Conservation (phyloP, 2,329 filamentous ascomycete species). For the Didymosphaeria variabile region DNA sequence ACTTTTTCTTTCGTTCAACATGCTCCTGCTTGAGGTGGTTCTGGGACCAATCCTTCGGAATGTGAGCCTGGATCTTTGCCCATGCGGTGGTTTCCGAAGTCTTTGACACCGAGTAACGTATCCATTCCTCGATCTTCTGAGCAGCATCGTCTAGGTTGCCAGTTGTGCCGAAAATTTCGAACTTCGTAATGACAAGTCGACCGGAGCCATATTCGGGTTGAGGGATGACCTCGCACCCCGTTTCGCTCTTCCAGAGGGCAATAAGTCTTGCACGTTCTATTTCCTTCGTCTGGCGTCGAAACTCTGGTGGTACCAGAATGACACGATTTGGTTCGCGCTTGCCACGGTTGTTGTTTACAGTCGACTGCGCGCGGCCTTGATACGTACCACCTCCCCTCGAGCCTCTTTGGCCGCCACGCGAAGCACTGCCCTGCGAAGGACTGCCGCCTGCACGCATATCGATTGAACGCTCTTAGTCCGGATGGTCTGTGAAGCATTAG, state of each 20-base stretch:
- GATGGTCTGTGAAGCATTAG: background rate
- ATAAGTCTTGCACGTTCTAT: constrained; percentile 1
- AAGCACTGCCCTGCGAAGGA: background rate
- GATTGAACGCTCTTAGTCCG: background rate
- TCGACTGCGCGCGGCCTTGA: background rate
- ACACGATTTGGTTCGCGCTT: constrained; percentile 7
- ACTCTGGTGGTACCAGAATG: constrained; percentile 12
- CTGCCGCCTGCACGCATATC: background rate
- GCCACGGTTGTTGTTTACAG: background rate
- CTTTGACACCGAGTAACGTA: constrained; percentile 30
- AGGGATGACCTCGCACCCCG: constrained; percentile 31
- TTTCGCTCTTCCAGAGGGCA: constrained; percentile 25
- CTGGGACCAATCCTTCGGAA: constrained; percentile 35
- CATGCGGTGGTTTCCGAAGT: constrained; percentile 35
- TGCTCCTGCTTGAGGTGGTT: constrained; percentile 27
- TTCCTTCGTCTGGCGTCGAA: background rate
- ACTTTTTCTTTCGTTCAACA: constrained; percentile 29
- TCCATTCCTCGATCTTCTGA: constrained; percentile 39
- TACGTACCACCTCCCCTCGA: background rate
- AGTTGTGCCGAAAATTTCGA: constrained; percentile 37
- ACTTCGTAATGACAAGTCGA: constrained; percentile 23
- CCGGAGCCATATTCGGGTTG: constrained; percentile 15
- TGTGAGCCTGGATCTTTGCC: constrained; percentile 38
- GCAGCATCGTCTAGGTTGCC: constrained; percentile 29
- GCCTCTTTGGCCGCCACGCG: background rate